phyloP scores from a whole-genome alignment of 306 rosid genomes.

The Sechiopsis laciniata region DNA sequence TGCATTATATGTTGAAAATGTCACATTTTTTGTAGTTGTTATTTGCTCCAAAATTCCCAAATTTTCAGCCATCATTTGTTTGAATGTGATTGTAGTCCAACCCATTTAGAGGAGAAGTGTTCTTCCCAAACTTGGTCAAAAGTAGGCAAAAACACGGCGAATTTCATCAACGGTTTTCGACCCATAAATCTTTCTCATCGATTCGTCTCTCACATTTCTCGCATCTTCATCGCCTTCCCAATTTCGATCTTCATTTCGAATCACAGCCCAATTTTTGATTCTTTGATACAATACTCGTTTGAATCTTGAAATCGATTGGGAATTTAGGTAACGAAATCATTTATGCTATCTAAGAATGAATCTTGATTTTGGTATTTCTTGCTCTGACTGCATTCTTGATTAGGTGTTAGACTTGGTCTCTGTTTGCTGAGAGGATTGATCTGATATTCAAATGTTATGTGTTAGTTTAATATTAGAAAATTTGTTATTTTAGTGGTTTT shows the following conservation, averaged over 20 bases:
- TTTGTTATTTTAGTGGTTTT: background rate
- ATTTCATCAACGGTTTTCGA: conserved; percentile 3
- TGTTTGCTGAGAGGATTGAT: background rate
- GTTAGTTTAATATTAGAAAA: background rate
- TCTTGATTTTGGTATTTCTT: background rate
- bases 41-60: background rate
- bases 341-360: background rate
- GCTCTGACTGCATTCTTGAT: conserved; percentile 8
- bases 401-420: background rate
- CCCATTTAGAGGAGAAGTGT: background rate
- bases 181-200: conserved; percentile 11
- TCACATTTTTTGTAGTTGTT: background rate
- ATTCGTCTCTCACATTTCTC: conserved; percentile 5
- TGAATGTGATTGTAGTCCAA: background rate
- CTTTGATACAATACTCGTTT: background rate
- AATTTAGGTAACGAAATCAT: background rate
- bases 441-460: background rate
- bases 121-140: conserved; percentile 15
- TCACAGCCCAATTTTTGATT: background rate
- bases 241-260: background rate
- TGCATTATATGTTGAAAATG: background rate
- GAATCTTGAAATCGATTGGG: background rate
- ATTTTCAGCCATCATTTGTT: background rate
- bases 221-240: background rate
- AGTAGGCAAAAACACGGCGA: background rate